A percentile compares a stretch with the other conserved stretches of the same genome.
phyloP scores from a whole-genome alignment of 805 yeast species.

The Ogataea pini region DNA sequence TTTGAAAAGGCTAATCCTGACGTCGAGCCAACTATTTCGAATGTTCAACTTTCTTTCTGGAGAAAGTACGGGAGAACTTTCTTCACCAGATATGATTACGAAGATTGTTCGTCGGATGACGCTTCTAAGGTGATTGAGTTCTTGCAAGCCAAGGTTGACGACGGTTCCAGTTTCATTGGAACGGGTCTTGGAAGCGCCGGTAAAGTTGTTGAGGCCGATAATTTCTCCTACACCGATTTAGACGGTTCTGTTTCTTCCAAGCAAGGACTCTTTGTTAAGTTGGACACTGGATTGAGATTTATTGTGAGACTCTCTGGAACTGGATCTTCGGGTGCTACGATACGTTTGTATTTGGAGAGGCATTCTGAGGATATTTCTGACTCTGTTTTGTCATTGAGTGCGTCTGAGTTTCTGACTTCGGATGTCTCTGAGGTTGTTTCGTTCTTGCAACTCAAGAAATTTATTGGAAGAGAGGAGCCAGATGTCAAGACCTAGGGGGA shows the following conservation, averaged over 20 bases:
- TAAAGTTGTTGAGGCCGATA: conserved; percentile 73
- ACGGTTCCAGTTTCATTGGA: conserved; percentile 47
- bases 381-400: conserved; percentile 45
- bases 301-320: conserved; percentile 94
- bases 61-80: conserved; percentile 91
- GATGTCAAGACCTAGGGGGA: conserved; percentile 84
- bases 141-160: conserved; percentile 42
- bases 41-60: conserved; percentile 88
- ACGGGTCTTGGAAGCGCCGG: conserved; percentile 48
- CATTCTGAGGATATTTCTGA: conserved; percentile 62
- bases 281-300: conserved; percentile 78
- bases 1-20: conserved; percentile 59
- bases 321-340: conserved; percentile 97
- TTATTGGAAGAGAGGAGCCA: conserved; percentile 80
- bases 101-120: conserved; percentile 73
- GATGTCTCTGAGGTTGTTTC: conserved; percentile 64
- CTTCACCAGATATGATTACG: conserved; percentile 94
- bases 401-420: conserved; percentile 65
- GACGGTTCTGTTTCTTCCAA: conserved; percentile 87
- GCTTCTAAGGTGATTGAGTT: conserved; percentile 67
- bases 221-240: conserved; percentile 89
- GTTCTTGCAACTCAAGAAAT: conserved; percentile 70
- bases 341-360: conserved; percentile 86
- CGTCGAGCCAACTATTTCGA: conserved; percentile 57
- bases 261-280: conserved; percentile 87